Percentiles rank a stretch among this genome's conserved stretches.
Conservation (phyloP, 306 rosid species). For the Morella rubra region DNA sequence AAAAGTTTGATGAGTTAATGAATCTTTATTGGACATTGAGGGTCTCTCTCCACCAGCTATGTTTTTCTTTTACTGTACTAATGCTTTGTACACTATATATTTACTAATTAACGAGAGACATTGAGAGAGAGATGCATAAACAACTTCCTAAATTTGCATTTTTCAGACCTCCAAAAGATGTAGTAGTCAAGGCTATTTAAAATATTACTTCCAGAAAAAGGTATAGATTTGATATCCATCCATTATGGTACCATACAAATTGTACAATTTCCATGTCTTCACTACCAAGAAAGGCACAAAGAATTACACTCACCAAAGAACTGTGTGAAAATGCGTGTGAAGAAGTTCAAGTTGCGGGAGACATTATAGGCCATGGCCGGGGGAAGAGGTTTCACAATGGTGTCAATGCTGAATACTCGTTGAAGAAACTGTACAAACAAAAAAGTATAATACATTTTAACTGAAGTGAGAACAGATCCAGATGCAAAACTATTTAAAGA, state of each 20-base stretch:
- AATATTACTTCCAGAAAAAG: neutral
- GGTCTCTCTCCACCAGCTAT: neutral
- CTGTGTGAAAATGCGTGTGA: conserved; percentile 94
- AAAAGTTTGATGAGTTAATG: neutral
- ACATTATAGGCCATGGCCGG: conserved; percentile 76
- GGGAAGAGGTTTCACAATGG: conserved; percentile 91
- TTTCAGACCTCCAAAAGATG: neutral
- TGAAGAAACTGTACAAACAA: conserved; percentile 75
- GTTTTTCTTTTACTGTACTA: neutral
- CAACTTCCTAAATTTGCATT: neutral
- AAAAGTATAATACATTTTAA: conserved; percentile 8
- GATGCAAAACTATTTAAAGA: neutral
- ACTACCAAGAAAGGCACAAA: conserved; percentile 6
- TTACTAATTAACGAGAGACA: neutral
- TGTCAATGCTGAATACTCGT: conserved; percentile 86
- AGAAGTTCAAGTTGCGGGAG: conserved; percentile 93
- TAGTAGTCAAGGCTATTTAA: neutral
- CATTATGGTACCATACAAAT: neutral
- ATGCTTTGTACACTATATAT: neutral
- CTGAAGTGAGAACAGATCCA: conserved; percentile 4
- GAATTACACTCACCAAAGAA: conserved; percentile 73
- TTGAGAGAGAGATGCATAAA: neutral
- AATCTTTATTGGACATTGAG: neutral
- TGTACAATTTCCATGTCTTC: conserved; percentile 1
- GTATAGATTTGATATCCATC: neutral